Evolutionary conservation across 2,329 filamentous ascomycete genomes (phyloP).

Genomic region (Microdochium bolleyi): DNA sequence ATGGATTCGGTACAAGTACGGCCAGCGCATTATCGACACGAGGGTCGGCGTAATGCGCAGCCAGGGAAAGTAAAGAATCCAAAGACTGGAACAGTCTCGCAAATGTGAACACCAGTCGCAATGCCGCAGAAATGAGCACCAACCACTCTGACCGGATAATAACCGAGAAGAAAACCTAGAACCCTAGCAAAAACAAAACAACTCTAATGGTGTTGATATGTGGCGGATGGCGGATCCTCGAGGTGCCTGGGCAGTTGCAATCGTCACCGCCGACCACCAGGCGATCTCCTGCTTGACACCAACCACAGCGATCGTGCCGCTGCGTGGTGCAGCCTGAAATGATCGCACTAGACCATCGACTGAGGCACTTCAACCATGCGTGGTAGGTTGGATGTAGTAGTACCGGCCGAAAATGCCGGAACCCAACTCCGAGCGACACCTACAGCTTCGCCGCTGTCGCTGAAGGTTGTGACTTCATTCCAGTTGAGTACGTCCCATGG

Average conservation of each 20-base stretch:
- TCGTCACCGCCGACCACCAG: background rate
- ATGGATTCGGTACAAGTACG: too few species aligned
- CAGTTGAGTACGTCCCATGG: slow-evolving; percentile 41
- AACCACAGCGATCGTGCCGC: background rate
- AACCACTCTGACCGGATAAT: background rate
- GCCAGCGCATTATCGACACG: too few species aligned
- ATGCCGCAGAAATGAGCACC: background rate
- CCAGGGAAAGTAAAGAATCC: background rate
- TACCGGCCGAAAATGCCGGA: background rate
- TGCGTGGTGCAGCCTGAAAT: too few species aligned
- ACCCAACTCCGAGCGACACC: background rate
- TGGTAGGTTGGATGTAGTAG: background rate
- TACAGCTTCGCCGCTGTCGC: background rate
- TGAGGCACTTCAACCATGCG: background rate
- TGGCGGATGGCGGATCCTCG: too few species aligned
- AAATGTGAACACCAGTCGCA: background rate
- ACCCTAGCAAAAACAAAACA: background rate
- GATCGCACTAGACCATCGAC: background rate
- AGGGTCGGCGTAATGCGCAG: too few species aligned
- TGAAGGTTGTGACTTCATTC: slow-evolving; percentile 25
- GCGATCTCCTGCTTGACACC: background rate
- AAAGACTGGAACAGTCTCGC: background rate
- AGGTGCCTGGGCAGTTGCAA: too few species aligned
- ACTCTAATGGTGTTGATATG: too few species aligned
- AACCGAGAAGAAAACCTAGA: background rate